Conservation (phyloP, 2,329 filamentous ascomycete species). For the Monilinia fructigena region DNA sequence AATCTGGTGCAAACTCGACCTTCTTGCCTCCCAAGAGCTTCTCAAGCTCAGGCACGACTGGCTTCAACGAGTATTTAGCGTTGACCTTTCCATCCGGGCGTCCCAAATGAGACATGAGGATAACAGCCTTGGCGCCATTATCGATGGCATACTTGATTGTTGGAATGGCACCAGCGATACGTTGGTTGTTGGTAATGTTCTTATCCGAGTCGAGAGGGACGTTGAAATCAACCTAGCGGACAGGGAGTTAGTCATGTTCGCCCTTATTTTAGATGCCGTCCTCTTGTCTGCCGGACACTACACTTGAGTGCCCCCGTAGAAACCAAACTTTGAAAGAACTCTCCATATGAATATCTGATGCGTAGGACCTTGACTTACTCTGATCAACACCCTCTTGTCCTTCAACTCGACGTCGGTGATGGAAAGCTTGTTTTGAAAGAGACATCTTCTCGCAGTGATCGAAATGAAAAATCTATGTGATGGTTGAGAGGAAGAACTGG, state of each 20-base stretch:
- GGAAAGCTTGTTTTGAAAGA: conserved; percentile 96
- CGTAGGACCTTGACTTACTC: conserved; percentile 59
- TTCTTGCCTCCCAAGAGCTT: conserved; percentile 75
- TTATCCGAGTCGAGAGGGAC: conserved; percentile 91
- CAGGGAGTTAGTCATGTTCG: conserved; percentile 31
- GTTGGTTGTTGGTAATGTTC: conserved; percentile 97
- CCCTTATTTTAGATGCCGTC: conserved; percentile 8
- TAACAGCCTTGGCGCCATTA: conserved; percentile 84
- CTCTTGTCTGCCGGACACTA: not conserved
- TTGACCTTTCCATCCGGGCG: conserved; percentile 89
- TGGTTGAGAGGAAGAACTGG: not conserved
- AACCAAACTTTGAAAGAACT: not conserved
- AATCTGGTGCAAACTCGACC: conserved; percentile 88
- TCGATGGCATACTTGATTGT: conserved; percentile 95
- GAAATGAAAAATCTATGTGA: conserved; percentile 13
- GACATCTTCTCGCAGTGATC: conserved; percentile 63
- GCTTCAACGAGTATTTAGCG: conserved; percentile 91
- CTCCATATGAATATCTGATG: not conserved
- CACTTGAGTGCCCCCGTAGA: not conserved
- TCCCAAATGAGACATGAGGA: conserved; percentile 98
- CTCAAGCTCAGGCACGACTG: conserved; percentile 87
- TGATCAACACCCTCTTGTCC: conserved; percentile 96
- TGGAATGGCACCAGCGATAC: conserved; percentile 91
- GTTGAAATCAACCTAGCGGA: conserved; percentile 92
- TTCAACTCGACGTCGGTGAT: conserved; percentile 96